Evolutionary conservation across 257 asterid genomes (phyloP), one percentile per base, ranked within the genome.

Genomic region (Nemophila menziesii): DNA sequence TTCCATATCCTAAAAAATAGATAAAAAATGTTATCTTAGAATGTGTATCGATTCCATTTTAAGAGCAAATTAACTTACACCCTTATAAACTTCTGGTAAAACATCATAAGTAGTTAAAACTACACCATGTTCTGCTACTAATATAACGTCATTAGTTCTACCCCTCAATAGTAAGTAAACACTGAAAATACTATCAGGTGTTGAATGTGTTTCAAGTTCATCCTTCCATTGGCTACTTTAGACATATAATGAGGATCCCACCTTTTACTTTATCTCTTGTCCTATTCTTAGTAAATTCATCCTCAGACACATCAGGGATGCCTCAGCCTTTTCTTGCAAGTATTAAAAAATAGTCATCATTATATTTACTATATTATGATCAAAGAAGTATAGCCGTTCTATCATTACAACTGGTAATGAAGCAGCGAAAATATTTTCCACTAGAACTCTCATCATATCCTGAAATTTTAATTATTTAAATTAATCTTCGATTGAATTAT

Each of bases 161-260:
- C 64, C 80, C 87, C 86, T 1, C 93, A 93, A 54, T 84, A 84
- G 57, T 80, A 79, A 61, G 80, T 75, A 33, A 68, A 74, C 49
- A 80, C 53, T 0, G 87, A 72, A 49, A 84, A 49, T n/a, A 58
- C 87, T 70, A 40, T 70, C 84, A 44, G 72, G 64, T 20, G 33
- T 51, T 24, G 93, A 70, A 67, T 84, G 92, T 20, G 82, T 55
- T 60, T 74, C 92, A 20, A 84, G 71, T 45, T 84, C 95, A 51
- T 84, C 86, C 95, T 84, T 80, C 95, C 95, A 84, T 61, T 84
- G 93, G 67, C 95, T 72, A 86, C 93, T 80, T 84, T 7, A 93
- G 95, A 40, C 95, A 84, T 42, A 84, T 55, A 62, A 84, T 75
- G 46, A 84, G 86, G 26, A 93, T 84, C 49, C 95, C 87, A 1